Evolutionary conservation across 2,329 filamentous ascomycete genomes (phyloP).

Genomic region (Paecilomyces sp.): DNA sequence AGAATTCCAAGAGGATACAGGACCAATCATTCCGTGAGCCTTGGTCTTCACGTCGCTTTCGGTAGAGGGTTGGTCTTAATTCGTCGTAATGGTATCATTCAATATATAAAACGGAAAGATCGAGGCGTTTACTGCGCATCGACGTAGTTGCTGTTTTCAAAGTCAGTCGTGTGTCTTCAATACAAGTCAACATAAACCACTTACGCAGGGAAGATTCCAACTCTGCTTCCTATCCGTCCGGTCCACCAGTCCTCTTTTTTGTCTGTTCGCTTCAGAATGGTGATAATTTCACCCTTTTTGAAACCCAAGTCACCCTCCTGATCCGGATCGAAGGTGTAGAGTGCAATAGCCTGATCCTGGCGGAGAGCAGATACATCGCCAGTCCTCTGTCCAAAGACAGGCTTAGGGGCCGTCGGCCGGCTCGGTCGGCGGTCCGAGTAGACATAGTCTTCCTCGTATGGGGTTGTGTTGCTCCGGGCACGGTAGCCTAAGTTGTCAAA

Average conservation of each 20-base stretch:
- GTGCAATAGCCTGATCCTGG: conserved; percentile 75
- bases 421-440: conserved; percentile 60
- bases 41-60: neutral
- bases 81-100: conserved; percentile 11
- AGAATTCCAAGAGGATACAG: neutral
- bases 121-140: conserved; percentile 20
- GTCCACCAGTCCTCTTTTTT: conserved; percentile 98
- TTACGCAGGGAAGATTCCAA: conserved; percentile 87
- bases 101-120: conserved; percentile 10
- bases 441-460: conserved; percentile 42
- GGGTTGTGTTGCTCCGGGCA: conserved; percentile 31
- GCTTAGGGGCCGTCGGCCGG: conserved; percentile 82
- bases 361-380: conserved; percentile 33
- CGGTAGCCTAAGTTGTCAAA: conserved; percentile 23
- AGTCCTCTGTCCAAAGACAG: conserved; percentile 57
- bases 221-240: conserved; percentile 72
- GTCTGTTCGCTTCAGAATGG: conserved; percentile 87
- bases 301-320: conserved; percentile 89
- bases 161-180: conserved; percentile 6
- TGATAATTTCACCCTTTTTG: conserved; percentile 96
- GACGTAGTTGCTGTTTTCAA: conserved; percentile 10
- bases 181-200: conserved; percentile 12
- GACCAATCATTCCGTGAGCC: too few relatives aligned
- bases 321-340: conserved; percentile 92
- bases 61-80: neutral